A percentile compares a stretch with the other conserved stretches of the same genome.
phyloP scores from a whole-genome alignment of 2,329 filamentous ascomycete genomes.

The Penicillium vulpinum region DNA sequence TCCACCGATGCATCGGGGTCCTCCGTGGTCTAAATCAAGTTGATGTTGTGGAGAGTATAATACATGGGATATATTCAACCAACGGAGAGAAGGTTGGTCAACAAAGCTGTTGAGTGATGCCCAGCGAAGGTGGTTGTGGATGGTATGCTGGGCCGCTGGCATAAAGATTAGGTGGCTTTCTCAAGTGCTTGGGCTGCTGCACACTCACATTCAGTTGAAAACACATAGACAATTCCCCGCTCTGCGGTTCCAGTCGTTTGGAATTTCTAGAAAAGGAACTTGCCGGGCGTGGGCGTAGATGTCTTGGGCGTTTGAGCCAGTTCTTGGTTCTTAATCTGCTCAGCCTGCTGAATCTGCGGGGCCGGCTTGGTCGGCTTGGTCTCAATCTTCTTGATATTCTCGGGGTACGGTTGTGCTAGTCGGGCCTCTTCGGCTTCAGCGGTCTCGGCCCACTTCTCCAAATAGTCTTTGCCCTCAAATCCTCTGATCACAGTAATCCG shows the following conservation, averaged over 20 bases:
- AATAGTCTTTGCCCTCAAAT: constrained; percentile 38
- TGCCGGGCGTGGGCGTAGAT: background rate
- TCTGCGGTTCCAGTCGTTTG: background rate
- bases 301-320: background rate
- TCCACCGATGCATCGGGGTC: background rate
- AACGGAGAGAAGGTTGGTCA: constrained; percentile 11
- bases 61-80: constrained; percentile 24
- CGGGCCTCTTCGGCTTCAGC: constrained; percentile 35
- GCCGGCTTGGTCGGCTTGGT: background rate
- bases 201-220: background rate
- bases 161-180: background rate
- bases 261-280: background rate
- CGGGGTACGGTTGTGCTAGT: background rate
- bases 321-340: background rate
- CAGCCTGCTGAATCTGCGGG: background rate
- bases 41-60: constrained; percentile 30
- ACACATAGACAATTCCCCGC: background rate
- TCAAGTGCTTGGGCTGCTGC: background rate
- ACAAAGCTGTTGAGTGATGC: background rate
- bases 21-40: background rate
- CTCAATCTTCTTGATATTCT: background rate
- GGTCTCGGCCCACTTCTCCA: constrained; percentile 41
- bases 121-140: background rate
- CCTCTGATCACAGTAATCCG: constrained; percentile 30
- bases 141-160: background rate